Evolutionary conservation across 768 basidiomycete genomes (phyloP).

Genomic region (Lactarius sp.): DNA sequence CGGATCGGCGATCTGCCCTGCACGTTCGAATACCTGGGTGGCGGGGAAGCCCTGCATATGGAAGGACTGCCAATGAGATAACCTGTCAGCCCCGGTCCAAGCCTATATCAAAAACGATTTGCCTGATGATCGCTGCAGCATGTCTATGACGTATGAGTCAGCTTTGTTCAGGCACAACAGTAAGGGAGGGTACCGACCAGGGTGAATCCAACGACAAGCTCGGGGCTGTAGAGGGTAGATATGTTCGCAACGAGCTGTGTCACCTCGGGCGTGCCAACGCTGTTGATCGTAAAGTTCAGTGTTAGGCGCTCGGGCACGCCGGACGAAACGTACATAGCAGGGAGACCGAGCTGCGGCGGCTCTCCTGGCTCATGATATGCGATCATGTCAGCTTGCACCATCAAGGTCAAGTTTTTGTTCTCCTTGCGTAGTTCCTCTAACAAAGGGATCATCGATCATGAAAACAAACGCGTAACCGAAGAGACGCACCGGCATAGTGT

Average conservation of each 20-base stretch:
- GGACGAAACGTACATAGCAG: constrained; percentile 47
- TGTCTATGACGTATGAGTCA: constrained; percentile 37
- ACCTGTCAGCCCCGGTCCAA: background rate
- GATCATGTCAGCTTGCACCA: constrained; percentile 92
- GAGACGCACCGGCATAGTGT: constrained; percentile 70
- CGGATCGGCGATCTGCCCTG: constrained; percentile 79
- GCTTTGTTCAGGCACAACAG: background rate
- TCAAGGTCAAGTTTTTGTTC: constrained; percentile 66
- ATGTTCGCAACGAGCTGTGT: constrained; percentile 70
- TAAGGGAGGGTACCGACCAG: constrained; percentile 37
- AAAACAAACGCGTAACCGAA: background rate
- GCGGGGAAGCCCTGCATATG: constrained; percentile 79
- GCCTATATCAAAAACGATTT: constrained; percentile 15
- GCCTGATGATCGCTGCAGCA: constrained; percentile 94
- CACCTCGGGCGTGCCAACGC: constrained; percentile 76
- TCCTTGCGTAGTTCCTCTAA: constrained; percentile 53
- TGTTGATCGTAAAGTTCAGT: constrained; percentile 31
- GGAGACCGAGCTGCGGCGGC: constrained; percentile 79
- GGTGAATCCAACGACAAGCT: constrained; percentile 65
- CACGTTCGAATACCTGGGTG: constrained; percentile 84
- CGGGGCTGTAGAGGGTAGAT: constrained; percentile 75
- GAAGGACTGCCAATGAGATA: constrained; percentile 53
- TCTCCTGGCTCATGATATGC: constrained; percentile 77
- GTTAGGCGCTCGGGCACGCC: background rate
- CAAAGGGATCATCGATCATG: background rate